Evolutionary conservation across 148 eudicot genomes (phyloP).

Genomic region (Beta vulgaris): DNA sequence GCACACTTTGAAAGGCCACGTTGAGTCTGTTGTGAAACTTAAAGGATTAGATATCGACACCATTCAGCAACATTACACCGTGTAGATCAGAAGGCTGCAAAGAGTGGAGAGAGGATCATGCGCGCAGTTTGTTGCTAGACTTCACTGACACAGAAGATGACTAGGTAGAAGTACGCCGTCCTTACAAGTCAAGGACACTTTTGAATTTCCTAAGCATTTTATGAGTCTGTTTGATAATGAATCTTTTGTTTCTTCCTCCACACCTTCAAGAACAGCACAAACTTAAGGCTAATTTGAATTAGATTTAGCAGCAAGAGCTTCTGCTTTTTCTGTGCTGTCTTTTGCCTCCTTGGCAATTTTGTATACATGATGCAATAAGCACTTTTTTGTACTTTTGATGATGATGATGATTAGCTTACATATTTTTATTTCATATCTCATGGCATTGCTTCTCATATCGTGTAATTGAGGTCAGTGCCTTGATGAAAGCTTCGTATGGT

Average conservation of each 20-base stretch:
- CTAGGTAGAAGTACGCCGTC: constrained; percentile 7
- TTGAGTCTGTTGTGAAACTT: constrained; percentile 43
- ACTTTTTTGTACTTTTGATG: constrained; percentile 20
- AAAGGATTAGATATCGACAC: constrained; percentile 41
- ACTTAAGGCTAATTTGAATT: not conserved
- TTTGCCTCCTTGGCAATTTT: constrained; percentile 7
- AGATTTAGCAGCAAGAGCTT: not conserved
- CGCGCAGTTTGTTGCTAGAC: not conserved
- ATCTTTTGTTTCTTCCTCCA: not conserved
- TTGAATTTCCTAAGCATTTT: not conserved
- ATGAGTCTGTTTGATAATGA: not conserved
- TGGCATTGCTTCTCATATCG: not conserved
- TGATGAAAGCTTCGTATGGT: not conserved
- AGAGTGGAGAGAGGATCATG: not conserved
- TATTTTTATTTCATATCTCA: not conserved
- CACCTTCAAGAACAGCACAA: not conserved
- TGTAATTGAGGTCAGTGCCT: not conserved
- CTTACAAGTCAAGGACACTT: not conserved
- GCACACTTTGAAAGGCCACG: constrained; percentile 43
- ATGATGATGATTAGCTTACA: constrained; percentile 3
- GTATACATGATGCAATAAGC: constrained; percentile 20
- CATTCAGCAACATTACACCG: constrained; percentile 41
- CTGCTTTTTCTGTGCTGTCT: constrained; percentile 2
- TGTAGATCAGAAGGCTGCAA: constrained; percentile 14
- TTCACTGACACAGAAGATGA: not conserved